Percentiles rank a stretch among this genome's conserved stretches.
Conservation (phyloP, 257 asterid genomes). For the Jaltomata sinuosa region DNA sequence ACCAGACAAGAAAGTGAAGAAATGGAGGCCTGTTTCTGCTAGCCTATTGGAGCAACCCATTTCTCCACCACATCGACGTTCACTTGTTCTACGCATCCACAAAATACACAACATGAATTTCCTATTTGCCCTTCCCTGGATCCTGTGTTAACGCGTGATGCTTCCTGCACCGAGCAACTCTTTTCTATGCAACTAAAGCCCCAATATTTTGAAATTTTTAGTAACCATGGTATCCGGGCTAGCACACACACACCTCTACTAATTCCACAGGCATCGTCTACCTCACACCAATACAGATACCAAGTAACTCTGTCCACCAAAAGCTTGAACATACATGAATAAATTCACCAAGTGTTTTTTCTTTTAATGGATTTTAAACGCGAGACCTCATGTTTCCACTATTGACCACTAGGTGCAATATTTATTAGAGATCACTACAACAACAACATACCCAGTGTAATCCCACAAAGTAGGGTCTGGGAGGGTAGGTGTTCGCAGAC, state of each 20-base stretch:
- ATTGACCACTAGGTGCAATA: background rate
- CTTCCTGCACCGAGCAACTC: background rate
- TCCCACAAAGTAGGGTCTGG: too few relatives aligned
- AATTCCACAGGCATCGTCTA: background rate
- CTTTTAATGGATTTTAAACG: background rate
- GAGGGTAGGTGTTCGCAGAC: too few relatives aligned
- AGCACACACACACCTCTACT: fast-evolving
- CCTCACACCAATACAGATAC: background rate
- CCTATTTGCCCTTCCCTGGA: background rate
- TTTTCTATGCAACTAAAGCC: background rate
- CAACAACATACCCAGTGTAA: too few relatives aligned
- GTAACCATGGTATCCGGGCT: background rate
- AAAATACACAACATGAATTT: slow-evolving; percentile 33
- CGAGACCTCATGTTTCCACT: background rate
- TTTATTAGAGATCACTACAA: too few relatives aligned
- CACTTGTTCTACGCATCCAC: slow-evolving; percentile 78
- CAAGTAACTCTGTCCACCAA: background rate
- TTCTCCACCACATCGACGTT: slow-evolving; percentile 69
- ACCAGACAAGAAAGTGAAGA: slow-evolving; percentile 59
- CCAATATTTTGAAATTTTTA: background rate
- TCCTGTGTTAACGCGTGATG: background rate
- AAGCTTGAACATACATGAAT: background rate
- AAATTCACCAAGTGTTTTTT: background rate
- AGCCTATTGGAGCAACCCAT: slow-evolving; percentile 63
- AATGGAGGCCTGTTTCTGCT: slow-evolving; percentile 73